Conservation (phyloP, 208 protist species). For the Trypanosoma platydactyli region DNA sequence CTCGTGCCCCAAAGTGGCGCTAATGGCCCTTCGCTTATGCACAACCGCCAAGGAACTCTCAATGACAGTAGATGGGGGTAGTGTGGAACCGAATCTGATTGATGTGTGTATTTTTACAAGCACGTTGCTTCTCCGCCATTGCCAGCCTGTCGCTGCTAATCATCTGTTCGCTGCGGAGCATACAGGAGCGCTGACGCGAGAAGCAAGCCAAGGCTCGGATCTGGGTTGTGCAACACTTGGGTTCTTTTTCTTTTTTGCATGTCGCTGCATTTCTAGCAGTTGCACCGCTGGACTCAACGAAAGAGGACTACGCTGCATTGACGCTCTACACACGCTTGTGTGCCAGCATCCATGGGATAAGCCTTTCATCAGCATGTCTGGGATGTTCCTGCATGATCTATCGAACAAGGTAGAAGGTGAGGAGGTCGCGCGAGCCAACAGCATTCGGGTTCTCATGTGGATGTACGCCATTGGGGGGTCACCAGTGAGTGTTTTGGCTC, state of each 20-base stretch:
- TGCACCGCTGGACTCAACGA: slow-evolving; percentile 11
- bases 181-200: slow-evolving; percentile 7
- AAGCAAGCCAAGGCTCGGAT: background rate
- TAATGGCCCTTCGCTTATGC: slow-evolving; percentile 28
- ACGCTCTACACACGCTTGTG: slow-evolving; percentile 26
- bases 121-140: slow-evolving; percentile 28
- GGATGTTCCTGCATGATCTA: slow-evolving; percentile 18
- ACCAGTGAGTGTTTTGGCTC: slow-evolving; percentile 9
- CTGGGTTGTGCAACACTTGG: slow-evolving; percentile 36
- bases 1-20: background rate
- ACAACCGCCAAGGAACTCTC: slow-evolving; percentile 23
- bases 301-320: slow-evolving; percentile 17
- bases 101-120: slow-evolving; percentile 30
- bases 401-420: background rate
- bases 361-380: slow-evolving; percentile 10
- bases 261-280: slow-evolving; percentile 19
- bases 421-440: slow-evolving; percentile 1
- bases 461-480: slow-evolving; percentile 21
- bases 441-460: slow-evolving; percentile 27
- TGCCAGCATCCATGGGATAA: slow-evolving; percentile 22
- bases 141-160: slow-evolving; percentile 22
- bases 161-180: slow-evolving; percentile 20
- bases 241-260: slow-evolving; percentile 29
- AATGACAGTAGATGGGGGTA: background rate
- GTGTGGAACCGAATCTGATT: slow-evolving; percentile 2